Conservation (phyloP, 345 rosid genomes). For the Sonneratia caseolaris region DNA sequence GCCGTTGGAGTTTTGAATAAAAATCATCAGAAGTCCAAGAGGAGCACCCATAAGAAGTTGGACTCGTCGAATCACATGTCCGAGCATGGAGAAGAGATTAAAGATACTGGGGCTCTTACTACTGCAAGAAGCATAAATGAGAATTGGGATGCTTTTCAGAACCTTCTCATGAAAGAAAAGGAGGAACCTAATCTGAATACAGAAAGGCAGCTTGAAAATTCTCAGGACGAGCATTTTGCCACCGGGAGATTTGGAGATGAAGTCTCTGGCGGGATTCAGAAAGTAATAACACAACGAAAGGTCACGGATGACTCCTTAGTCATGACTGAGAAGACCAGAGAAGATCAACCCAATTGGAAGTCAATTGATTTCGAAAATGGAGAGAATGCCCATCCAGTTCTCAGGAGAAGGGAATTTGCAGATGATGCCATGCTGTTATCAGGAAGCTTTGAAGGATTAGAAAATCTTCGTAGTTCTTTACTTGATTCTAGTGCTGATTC, state of each 20-base stretch:
- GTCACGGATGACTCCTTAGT: conserved; percentile 38
- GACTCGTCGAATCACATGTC: conserved; percentile 13
- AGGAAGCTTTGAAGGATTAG: conserved; percentile 34
- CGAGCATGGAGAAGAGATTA: conserved; percentile 18
- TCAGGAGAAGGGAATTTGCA: conserved; percentile 40
- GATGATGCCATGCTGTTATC: conserved; percentile 41
- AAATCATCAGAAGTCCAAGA: conserved; percentile 19
- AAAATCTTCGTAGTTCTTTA: conserved; percentile 21
- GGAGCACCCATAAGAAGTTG: conserved; percentile 18
- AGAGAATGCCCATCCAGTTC: conserved; percentile 25
- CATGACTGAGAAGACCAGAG: conserved; percentile 22
- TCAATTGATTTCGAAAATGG: conserved; percentile 36
- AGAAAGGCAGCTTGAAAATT: conserved; percentile 16
- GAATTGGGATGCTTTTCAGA: conserved; percentile 70
- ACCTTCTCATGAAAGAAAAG: conserved; percentile 45
- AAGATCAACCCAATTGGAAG: conserved; percentile 20
- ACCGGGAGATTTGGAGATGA: conserved; percentile 5
- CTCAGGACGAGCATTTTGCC: conserved; percentile 1
- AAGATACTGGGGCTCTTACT: conserved; percentile 14
- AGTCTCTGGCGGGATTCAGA: conserved; percentile 11
- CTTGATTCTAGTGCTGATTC: conserved; percentile 23
- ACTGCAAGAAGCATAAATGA: conserved; percentile 32
- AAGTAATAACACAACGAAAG: conserved; percentile 7
- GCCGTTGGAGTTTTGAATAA: conserved; percentile 43
- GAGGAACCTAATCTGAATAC: conserved; percentile 17